These are phyloP conservation scores for Haplosporangium sp. DNA, from an alignment of 371 early-diverging fungal species.

Conservation along the genomic window DNA sequence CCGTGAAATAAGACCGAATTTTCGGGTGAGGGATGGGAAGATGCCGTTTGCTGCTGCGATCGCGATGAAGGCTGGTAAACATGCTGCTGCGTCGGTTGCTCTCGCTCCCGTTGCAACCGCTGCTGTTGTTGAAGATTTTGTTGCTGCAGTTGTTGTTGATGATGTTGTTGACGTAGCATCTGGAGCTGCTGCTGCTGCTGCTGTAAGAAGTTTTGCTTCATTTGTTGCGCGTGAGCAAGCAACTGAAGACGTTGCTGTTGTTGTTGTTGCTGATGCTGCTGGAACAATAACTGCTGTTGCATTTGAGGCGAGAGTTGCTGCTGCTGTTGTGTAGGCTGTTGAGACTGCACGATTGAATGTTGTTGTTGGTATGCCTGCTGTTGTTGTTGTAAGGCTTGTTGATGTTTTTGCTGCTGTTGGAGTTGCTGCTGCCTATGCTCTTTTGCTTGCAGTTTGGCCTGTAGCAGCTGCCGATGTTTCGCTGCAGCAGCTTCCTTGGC, in stretches of 20 bases:
- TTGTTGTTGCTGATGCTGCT: conserved; percentile 32
- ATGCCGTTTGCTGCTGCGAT: too few relatives aligned
- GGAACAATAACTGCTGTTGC: conserved; percentile 37
- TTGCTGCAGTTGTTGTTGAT: neutral
- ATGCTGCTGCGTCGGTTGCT: too few relatives aligned
- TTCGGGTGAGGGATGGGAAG: conserved; percentile 5
- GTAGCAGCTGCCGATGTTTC: conserved; percentile 36
- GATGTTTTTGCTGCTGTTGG: conserved; percentile 17
- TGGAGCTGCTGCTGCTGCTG: conserved; percentile 15
- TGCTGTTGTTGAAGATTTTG: neutral
- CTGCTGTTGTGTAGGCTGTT: conserved; percentile 34
- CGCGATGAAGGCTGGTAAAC: too few relatives aligned
- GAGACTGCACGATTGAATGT: conserved; percentile 26
- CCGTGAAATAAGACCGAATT: conserved; percentile 36
- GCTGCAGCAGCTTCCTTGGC: conserved; percentile 43
- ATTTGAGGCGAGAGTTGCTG: conserved; percentile 42
- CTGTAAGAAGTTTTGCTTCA: conserved; percentile 37
- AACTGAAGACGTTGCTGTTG: conserved; percentile 40
- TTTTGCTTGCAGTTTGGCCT: conserved; percentile 8
- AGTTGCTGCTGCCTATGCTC: conserved; percentile 12
- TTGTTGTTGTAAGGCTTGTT: conserved; percentile 8
- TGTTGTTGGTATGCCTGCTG: conserved; percentile 8
- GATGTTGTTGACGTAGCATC: conserved; percentile 12
- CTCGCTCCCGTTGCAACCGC: neutral
- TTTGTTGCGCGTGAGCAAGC: conserved; percentile 37